phyloP scores from a whole-genome alignment of 495 filamentous ascomycete genomes.

The Staphylotrichum longicolle region DNA sequence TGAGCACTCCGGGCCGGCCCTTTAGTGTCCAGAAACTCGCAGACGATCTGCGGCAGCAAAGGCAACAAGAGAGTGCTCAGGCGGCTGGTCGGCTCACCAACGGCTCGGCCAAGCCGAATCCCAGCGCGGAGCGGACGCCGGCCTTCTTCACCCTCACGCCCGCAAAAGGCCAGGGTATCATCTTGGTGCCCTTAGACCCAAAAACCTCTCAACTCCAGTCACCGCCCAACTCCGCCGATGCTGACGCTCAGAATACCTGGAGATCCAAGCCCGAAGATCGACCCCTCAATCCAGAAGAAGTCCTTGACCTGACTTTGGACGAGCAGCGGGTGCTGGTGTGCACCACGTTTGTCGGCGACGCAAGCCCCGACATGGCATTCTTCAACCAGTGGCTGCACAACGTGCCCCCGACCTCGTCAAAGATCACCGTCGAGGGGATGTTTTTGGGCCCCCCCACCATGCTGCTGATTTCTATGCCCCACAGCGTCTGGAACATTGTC shows the following conservation, averaged over 20 bases:
- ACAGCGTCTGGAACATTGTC: conserved; percentile 53
- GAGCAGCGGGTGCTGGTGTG: conserved; percentile 54
- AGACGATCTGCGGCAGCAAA: conserved; percentile 47
- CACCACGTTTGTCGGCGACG: conserved; percentile 56
- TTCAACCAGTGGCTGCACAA: conserved; percentile 58
- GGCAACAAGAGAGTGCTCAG: conserved; percentile 43
- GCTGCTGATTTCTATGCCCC: conserved; percentile 56
- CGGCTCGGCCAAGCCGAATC: conserved; percentile 39
- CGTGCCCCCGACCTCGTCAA: conserved; percentile 46
- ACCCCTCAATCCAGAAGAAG: conserved; percentile 40
- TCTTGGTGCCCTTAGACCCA: conserved; percentile 43
- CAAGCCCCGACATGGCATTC: conserved; percentile 55
- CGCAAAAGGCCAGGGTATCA: conserved; percentile 46
- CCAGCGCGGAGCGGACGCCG: conserved; percentile 42
- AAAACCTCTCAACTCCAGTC: conserved; percentile 41
- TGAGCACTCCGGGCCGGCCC: conserved; percentile 42
- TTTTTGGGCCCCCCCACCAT: conserved; percentile 58
- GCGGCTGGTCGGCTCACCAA: conserved; percentile 33
- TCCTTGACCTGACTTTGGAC: conserved; percentile 51
- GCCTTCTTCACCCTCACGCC: conserved; percentile 50
- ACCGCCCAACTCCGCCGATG: conserved; percentile 40
- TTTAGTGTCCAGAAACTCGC: conserved; percentile 51
- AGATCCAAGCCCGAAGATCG: conserved; percentile 37
- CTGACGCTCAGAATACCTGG: conserved; percentile 33
- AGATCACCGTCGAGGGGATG: conserved; percentile 57